phyloP scores from a whole-genome alignment of 2,329 filamentous ascomycete species.

The Xylaria sp. region DNA sequence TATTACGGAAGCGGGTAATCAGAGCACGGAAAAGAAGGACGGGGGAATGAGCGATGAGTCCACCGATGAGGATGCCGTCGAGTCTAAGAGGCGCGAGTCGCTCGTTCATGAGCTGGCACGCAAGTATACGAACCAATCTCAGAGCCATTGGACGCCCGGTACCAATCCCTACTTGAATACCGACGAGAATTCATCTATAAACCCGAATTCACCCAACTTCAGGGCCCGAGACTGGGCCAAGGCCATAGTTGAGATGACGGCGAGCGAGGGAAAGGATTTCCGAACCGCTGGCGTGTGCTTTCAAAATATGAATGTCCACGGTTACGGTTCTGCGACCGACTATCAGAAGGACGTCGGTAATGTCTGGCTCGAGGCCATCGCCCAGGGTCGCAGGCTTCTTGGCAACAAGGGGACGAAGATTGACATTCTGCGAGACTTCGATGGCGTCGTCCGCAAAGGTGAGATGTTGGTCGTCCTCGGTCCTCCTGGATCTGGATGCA shows the following conservation, averaged over 20 bases:
- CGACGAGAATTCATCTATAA: constrained; percentile 61
- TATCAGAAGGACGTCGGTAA: constrained; percentile 76
- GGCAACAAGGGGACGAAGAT: constrained; percentile 66
- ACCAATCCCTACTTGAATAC: constrained; percentile 62
- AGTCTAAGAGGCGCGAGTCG: constrained; percentile 53
- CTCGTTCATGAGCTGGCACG: constrained; percentile 66
- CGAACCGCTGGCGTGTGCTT: constrained; percentile 73
- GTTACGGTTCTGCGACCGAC: constrained; percentile 73
- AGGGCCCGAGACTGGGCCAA: constrained; percentile 68
- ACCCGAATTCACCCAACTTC: constrained; percentile 65
- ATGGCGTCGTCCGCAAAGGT: constrained; percentile 74
- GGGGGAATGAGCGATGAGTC: constrained; percentile 30
- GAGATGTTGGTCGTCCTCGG: constrained; percentile 82
- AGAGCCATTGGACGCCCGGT: constrained; percentile 47
- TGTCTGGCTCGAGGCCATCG: constrained; percentile 63
- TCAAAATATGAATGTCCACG: constrained; percentile 74
- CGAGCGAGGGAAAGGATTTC: constrained; percentile 63
- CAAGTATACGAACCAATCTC: constrained; percentile 62
- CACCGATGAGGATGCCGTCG: constrained; percentile 37
- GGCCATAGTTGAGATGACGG: constrained; percentile 63
- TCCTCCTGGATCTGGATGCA: constrained; percentile 79
- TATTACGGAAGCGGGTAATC: constrained; percentile 19
- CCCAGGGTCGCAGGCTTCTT: constrained; percentile 60
- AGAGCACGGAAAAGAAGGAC: constrained; percentile 43
- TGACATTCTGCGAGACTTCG: constrained; percentile 74